Conservation (phyloP, 257 asterid species). For the Jasminum sambac region DNA sequence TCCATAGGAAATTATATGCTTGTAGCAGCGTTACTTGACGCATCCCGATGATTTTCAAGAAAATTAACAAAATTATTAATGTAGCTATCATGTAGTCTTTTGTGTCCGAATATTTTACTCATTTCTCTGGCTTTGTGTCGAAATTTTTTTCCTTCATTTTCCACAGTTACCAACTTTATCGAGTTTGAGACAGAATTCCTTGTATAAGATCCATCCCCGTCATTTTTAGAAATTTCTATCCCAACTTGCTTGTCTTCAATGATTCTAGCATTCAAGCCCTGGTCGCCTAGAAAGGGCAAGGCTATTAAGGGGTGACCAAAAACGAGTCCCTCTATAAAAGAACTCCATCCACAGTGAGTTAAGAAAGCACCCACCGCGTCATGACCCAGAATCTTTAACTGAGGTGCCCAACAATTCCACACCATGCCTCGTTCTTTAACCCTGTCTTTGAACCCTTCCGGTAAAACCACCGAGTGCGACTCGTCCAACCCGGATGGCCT, state of each 20-base stretch:
- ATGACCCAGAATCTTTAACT: conserved; percentile 45
- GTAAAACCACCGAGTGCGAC: conserved; percentile 14
- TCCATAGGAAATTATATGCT: not conserved
- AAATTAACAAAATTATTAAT: conserved; percentile 13
- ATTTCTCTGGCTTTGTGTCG: conserved; percentile 28
- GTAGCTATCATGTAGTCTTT: conserved; percentile 26
- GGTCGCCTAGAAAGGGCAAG: conserved; percentile 34
- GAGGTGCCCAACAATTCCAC: conserved; percentile 56
- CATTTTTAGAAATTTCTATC: conserved; percentile 17
- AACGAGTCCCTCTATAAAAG: conserved; percentile 37
- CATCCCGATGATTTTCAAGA: conserved; percentile 4
- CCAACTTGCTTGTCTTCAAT: conserved; percentile 4
- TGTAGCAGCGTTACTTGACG: not conserved
- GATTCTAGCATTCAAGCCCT: conserved; percentile 22
- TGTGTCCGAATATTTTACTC: conserved; percentile 18
- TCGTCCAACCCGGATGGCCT: conserved; percentile 8
- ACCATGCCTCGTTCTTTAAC: conserved; percentile 37
- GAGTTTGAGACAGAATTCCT: conserved; percentile 34
- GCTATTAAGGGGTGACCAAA: conserved; percentile 34
- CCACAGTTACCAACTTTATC: conserved; percentile 29
- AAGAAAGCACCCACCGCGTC: conserved; percentile 43
- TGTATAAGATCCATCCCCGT: conserved; percentile 32
- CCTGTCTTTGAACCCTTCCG: conserved; percentile 39
- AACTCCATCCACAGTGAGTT: conserved; percentile 52
- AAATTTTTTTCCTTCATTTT: conserved; percentile 17